These are phyloP conservation scores for Pleodorina starrii DNA, from an alignment of 139 green algal species.

Conservation along the genomic window DNA sequence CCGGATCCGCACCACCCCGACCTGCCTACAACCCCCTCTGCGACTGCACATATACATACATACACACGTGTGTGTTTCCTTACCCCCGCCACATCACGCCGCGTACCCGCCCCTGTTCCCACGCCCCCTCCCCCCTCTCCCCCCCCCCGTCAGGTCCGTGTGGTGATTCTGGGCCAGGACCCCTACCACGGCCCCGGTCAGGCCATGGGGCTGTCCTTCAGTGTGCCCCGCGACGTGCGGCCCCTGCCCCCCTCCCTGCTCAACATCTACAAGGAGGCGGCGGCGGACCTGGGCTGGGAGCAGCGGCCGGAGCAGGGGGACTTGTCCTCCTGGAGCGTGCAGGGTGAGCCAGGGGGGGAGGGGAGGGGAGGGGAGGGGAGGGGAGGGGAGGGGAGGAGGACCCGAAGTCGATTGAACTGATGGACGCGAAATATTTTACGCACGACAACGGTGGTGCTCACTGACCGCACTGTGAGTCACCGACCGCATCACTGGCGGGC, in stretches of 20 bases:
- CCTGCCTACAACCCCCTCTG: too few species aligned
- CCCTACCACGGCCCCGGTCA: constrained; percentile 94
- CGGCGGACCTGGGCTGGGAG: constrained; percentile 52
- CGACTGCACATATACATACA: too few species aligned
- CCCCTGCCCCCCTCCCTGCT: constrained; percentile 77
- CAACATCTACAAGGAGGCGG: constrained; percentile 84
- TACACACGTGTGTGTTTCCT: too few species aligned
- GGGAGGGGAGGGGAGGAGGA: not conserved
- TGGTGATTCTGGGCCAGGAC: constrained; percentile 95
- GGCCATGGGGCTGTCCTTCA: constrained; percentile 97
- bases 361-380: not conserved
- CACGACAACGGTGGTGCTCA: too few species aligned
- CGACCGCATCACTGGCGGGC: too few species aligned
- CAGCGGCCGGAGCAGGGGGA: constrained; percentile 6
- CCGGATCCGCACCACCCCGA: too few species aligned
- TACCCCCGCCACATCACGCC: too few species aligned
- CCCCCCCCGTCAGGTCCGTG: constrained; percentile 58
- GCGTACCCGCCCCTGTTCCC: too few species aligned
- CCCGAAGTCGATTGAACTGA: too few species aligned
- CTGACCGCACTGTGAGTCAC: too few species aligned
- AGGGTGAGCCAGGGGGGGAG: constrained; percentile 28
- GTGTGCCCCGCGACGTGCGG: constrained; percentile 80
- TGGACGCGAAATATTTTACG: too few species aligned
- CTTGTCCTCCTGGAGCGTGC: constrained; percentile 26
- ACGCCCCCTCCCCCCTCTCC: too few species aligned